These are phyloP conservation scores for Gamarada debralockiae DNA, from an alignment of 495 filamentous ascomycete species.

Conservation along the genomic window DNA sequence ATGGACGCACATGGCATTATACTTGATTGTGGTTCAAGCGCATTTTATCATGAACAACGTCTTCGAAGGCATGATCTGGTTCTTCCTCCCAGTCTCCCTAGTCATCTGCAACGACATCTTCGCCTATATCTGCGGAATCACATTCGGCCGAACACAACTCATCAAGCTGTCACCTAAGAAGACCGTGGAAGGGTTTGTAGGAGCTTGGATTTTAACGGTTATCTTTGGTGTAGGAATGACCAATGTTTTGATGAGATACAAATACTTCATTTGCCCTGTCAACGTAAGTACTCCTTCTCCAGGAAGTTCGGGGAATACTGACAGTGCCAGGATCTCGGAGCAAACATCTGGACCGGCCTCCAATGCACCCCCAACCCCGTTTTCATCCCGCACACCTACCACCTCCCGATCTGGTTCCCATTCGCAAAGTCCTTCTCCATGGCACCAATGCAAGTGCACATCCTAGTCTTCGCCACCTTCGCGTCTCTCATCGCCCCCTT, in stretches of 20 bases:
- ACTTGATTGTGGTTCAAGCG: conserved; percentile 95
- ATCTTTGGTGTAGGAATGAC: conserved; percentile 80
- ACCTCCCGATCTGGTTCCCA: conserved; percentile 67
- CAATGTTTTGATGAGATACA: conserved; percentile 83
- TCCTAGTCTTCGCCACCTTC: conserved; percentile 85
- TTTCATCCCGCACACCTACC: conserved; percentile 76
- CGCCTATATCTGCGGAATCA: conserved; percentile 96
- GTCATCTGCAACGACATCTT: conserved; percentile 99
- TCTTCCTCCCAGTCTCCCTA: conserved; percentile 92
- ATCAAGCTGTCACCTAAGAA: conserved; percentile 99
- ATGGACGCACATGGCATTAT: conserved; percentile 99
- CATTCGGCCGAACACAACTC: conserved; percentile 91
- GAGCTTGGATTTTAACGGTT: conserved; percentile 94
- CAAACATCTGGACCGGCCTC: conserved; percentile 88
- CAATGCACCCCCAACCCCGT: conserved; percentile 91
- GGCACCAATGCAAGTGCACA: conserved; percentile 93
- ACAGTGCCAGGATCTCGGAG: conserved; percentile 66
- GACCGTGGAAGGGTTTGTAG: conserved; percentile 97
- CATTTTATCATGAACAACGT: conserved; percentile 99
- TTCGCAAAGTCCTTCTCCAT: conserved; percentile 58
- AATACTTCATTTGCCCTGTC: conserved; percentile 98
- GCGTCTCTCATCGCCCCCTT: conserved; percentile 97
- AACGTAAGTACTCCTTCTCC: conserved; percentile 48
- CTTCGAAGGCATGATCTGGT: conserved; percentile 99
- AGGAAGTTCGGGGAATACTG: background rate